Conservation (phyloP, 2,329 filamentous ascomycete genomes). For the Diaporthe sp. region DNA sequence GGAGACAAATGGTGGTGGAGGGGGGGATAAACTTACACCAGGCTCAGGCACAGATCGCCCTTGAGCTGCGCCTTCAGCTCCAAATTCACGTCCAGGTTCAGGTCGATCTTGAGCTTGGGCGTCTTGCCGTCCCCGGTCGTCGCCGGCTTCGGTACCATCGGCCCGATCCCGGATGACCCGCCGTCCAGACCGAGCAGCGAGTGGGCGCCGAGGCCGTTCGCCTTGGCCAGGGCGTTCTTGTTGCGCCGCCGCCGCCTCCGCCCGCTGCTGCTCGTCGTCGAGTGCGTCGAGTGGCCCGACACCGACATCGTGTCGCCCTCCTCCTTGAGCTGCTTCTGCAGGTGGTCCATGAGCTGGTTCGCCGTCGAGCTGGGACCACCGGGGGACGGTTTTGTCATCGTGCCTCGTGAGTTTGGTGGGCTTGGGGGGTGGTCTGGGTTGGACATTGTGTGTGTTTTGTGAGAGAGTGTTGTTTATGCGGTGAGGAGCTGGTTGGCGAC, state of each 20-base stretch:
- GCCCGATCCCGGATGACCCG: constrained; percentile 7
- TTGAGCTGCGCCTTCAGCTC: constrained; percentile 85
- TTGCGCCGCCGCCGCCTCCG: constrained; percentile 36
- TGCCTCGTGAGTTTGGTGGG: constrained; percentile 20
- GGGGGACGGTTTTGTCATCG: constrained; percentile 18
- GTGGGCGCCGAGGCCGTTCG: background rate
- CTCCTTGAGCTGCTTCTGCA: constrained; percentile 30
- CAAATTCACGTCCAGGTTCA: constrained; percentile 82
- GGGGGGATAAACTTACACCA: constrained; percentile 68
- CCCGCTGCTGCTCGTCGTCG: constrained; percentile 31
- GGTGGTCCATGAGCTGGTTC: constrained; percentile 26
- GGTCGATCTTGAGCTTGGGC: constrained; percentile 48
- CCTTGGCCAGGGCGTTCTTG: constrained; percentile 15
- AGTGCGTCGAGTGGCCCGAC: constrained; percentile 17
- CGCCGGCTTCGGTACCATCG: constrained; percentile 3
- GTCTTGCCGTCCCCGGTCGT: constrained; percentile 43
- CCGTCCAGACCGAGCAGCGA: background rate
- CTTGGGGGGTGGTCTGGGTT: constrained; percentile 8
- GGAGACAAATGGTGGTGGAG: background rate
- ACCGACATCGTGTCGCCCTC: constrained; percentile 33
- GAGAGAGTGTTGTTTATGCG: background rate
- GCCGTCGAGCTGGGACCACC: constrained; percentile 20
- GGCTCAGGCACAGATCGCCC: constrained; percentile 78
- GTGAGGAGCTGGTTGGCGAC: background rate
- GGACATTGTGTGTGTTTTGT: constrained; percentile 24